Evolutionary conservation across 352 stramenopile species (phyloP).

Genomic region (Detonula confervacea): DNA sequence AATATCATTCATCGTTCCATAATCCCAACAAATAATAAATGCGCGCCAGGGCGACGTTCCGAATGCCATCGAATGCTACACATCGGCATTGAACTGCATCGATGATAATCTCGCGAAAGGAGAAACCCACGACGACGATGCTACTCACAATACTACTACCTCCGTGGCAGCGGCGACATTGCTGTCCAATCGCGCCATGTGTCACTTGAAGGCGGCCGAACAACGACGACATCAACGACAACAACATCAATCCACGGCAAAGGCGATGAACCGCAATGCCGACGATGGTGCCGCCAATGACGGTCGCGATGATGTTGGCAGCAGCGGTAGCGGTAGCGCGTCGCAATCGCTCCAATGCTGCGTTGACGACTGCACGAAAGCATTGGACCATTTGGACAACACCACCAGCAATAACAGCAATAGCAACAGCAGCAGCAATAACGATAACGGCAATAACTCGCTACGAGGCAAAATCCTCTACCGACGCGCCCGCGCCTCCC

Average conservation of each 20-base stretch:
- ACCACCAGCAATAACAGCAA: neutral
- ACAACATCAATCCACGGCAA: no score
- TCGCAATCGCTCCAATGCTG: slow-evolving; percentile 43
- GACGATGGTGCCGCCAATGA: no score
- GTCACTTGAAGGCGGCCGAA: slow-evolving; percentile 59
- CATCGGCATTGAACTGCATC: slow-evolving; percentile 32
- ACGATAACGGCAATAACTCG: slow-evolving; percentile 28
- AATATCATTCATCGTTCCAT: slow-evolving; percentile 30
- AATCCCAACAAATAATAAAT: no score
- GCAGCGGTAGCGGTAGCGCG: slow-evolving; percentile 29
- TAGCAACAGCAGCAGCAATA: neutral
- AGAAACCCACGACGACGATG: neutral
- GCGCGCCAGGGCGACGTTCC: slow-evolving; percentile 32
- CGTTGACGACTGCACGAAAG: slow-evolving; percentile 71
- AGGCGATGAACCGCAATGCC: no score
- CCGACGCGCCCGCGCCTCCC: slow-evolving; percentile 65
- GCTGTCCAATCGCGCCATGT: slow-evolving; percentile 80
- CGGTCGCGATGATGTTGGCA: no score
- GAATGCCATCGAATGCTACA: slow-evolving; percentile 35
- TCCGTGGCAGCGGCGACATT: slow-evolving; percentile 39
- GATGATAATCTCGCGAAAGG: neutral
- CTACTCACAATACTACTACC: slow-evolving; percentile 33
- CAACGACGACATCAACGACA: slow-evolving; percentile 5
- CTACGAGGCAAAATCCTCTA: slow-evolving; percentile 75
- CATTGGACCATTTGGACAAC: slow-evolving; percentile 53